Conservation (phyloP, 1,284 basidiomycete species). For the Cutaneotrichosporon sp. region DNA sequence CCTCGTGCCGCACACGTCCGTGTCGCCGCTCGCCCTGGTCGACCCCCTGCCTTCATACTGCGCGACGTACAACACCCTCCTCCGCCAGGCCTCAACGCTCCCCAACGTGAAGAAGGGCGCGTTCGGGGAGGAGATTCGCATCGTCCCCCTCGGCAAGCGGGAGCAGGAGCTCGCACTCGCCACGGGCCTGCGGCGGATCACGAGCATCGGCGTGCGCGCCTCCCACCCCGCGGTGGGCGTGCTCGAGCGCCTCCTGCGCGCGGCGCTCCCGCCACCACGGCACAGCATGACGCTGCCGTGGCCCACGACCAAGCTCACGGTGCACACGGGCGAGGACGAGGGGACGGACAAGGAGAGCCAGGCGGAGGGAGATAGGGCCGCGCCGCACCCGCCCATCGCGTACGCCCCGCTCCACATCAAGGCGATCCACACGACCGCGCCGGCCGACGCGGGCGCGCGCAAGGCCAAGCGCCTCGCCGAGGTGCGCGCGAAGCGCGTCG, state of each 20-base stretch:
- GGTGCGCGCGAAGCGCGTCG: constrained; percentile 60
- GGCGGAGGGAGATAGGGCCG: neutral
- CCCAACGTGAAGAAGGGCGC: neutral
- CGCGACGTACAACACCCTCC: constrained; percentile 48
- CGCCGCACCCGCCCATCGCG: constrained; percentile 27
- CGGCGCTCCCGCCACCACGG: constrained; percentile 40
- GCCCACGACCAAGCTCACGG: constrained; percentile 47
- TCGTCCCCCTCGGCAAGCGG: constrained; percentile 72
- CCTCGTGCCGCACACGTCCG: constrained; percentile 41
- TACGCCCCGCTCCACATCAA: constrained; percentile 76
- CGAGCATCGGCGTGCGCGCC: constrained; percentile 63
- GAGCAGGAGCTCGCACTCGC: constrained; percentile 66
- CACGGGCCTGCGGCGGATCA: constrained; percentile 68
- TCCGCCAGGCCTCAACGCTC: constrained; percentile 33
- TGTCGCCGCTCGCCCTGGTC: constrained; percentile 43
- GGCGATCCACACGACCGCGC: constrained; percentile 76
- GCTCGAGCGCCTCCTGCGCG: constrained; percentile 35
- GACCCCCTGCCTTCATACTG: constrained; percentile 43
- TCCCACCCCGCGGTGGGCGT: constrained; percentile 35
- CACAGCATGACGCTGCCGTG: constrained; percentile 49
- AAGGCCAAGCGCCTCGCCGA: constrained; percentile 65
- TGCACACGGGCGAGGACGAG: constrained; percentile 19
- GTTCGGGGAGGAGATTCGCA: constrained; percentile 45
- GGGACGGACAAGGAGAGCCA: neutral
- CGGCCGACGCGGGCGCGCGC: constrained; percentile 72